phyloP scores from a whole-genome alignment of 805 yeast genomes.

The Vanderwaltozyma verrucispora region DNA sequence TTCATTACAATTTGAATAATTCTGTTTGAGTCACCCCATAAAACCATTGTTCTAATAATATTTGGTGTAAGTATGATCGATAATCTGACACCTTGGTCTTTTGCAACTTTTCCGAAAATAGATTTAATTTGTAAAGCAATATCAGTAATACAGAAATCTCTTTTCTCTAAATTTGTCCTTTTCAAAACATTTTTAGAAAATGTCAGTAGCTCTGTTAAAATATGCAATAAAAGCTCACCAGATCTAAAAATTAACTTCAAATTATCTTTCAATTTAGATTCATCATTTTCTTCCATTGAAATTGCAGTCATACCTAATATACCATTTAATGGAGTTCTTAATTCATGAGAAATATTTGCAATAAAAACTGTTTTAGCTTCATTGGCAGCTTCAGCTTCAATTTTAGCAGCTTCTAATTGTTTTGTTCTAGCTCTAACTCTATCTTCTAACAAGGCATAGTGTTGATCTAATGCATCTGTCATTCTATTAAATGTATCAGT shows the following conservation, averaged over 20 bases:
- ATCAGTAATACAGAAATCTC: slow-evolving; percentile 70
- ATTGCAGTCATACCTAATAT: slow-evolving; percentile 92
- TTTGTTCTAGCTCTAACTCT: slow-evolving; percentile 78
- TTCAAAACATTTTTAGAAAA: slow-evolving; percentile 82
- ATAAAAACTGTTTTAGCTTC: slow-evolving; percentile 93
- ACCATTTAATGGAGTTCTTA: slow-evolving; percentile 93
- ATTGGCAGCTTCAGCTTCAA: slow-evolving; percentile 89
- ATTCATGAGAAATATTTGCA: slow-evolving; percentile 88
- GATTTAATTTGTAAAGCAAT: slow-evolving; percentile 77
- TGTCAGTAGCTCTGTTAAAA: slow-evolving; percentile 80
- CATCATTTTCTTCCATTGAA: slow-evolving; percentile 78
- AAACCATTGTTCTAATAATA: slow-evolving; percentile 46
- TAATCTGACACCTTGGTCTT: slow-evolving; percentile 64
- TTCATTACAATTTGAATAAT: slow-evolving; percentile 90
- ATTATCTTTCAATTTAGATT: slow-evolving; percentile 59
- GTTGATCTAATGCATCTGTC: slow-evolving; percentile 80
- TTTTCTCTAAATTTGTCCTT: slow-evolving; percentile 70
- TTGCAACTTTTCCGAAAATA: slow-evolving; percentile 71
- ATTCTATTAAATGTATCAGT: slow-evolving; percentile 84
- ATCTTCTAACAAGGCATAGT: slow-evolving; percentile 77
- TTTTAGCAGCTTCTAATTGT: slow-evolving; percentile 79
- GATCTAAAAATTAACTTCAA: slow-evolving; percentile 77
- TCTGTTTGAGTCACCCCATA: slow-evolving; percentile 83
- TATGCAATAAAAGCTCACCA: slow-evolving; percentile 82
- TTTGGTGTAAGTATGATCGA: slow-evolving; percentile 53